Percentiles rank a stretch among this genome's conserved stretches.
These are phyloP conservation scores for Cunninghamia lanceolata DNA, from an alignment of 75 land plant genomes.

Conservation along the genomic window DNA sequence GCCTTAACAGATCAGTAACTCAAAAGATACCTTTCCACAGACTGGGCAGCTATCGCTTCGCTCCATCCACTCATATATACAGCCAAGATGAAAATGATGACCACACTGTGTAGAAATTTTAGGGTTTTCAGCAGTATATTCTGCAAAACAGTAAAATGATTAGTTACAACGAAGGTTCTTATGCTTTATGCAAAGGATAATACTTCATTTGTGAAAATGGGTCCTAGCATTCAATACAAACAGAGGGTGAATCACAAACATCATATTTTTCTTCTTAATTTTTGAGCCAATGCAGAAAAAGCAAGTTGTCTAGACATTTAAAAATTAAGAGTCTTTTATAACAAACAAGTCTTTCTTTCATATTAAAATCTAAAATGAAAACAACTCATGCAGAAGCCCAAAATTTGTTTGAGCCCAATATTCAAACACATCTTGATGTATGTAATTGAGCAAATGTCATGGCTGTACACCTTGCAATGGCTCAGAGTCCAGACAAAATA, in stretches of 20 bases:
- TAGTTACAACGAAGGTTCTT: background rate
- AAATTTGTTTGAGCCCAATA: background rate
- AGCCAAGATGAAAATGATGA: slow-evolving; percentile 71
- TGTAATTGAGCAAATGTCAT: background rate
- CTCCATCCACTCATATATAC: slow-evolving; percentile 77
- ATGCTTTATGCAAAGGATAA: background rate
- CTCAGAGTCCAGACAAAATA: no score
- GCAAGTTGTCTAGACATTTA: background rate
- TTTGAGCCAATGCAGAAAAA: background rate
- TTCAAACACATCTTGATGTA: background rate
- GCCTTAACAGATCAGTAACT: background rate
- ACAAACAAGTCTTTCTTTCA: background rate
- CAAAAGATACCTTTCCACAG: slow-evolving; percentile 54
- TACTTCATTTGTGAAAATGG: background rate
- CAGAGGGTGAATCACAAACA: background rate
- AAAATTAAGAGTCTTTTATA: background rate
- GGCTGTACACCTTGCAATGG: background rate
- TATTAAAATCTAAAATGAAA: background rate
- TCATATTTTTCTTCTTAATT: background rate
- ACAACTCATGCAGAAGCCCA: background rate
- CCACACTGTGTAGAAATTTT: slow-evolving; percentile 57
- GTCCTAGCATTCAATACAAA: background rate
- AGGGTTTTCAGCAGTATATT: slow-evolving; percentile 63
- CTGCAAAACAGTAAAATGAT: slow-evolving; percentile 25
- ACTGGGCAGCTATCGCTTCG: slow-evolving; percentile 67